Evolutionary conservation across 2,329 filamentous ascomycete species (phyloP), one percentile per base, ranked within the genome.

Genomic region (Colletotrichum sp.): DNA sequence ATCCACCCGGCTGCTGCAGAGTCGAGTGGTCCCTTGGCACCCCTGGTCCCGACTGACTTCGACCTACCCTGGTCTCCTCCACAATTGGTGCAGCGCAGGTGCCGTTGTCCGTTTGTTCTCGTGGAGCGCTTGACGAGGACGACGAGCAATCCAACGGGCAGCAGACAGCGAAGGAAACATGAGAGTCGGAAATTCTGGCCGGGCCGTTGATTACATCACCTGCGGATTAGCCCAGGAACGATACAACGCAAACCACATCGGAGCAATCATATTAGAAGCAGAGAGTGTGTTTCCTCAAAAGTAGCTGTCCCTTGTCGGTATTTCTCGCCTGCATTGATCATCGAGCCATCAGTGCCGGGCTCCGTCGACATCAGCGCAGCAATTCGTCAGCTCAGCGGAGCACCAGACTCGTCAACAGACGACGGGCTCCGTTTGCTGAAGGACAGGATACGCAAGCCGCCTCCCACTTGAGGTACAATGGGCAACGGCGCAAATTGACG

Each of bases 1-100:
- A 64, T 71, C 69, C 73, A 75, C 69, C 69, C 62, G 43, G 62
- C 62, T 72, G 73, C 69, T 72, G 69, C 69, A 75, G 73, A 75
- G 43, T 52, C 7, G 61, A 68, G 69, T 75, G 69, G 69, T 43
- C 43, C 73, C 64, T 27, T 34, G 39, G 30, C 39, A 43, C 30
- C 68, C 72, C 61, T 58, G 56, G 56, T 10, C 56, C 58, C 39
- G 62, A 65, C 39, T 67, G 61, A 34, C 56, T 58, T 61, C 36
- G 48, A 18, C 18, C 64, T 10, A 39, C 32, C 43, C 30, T 34
- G 43, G 61, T 60, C 34, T 28, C 64, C 64, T 62, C 68, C 68
- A n/a, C 36, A 55, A 66, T 16, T 15, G 36, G 55, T 66, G 72
- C 61, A 66, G 70, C 61, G 13, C 48, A 58, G 32, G 43, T 66